phyloP scores from a whole-genome alignment of 2,329 filamentous ascomycete genomes.

The Xylaria hypoxylon region DNA sequence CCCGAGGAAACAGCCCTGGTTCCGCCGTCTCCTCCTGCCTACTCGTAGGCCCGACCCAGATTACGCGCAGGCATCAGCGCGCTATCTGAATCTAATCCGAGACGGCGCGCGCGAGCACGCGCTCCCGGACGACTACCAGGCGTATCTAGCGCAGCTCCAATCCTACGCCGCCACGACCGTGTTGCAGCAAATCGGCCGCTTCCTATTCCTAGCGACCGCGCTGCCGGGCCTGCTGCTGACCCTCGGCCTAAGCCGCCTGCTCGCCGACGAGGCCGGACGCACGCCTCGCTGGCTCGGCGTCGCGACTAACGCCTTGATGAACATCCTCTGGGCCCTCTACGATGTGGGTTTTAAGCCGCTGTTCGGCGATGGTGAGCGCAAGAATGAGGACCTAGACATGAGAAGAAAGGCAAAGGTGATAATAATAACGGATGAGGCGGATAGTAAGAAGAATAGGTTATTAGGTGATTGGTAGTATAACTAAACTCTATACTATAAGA shows the following conservation, averaged over 20 bases:
- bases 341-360: conserved; percentile 71
- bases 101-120: conserved; percentile 82
- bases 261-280: conserved; percentile 72
- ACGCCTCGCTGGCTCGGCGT: conserved; percentile 74
- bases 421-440: conserved; percentile 16
- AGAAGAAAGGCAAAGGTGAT: neutral
- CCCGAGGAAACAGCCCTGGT: conserved; percentile 55
- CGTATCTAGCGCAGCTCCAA: conserved; percentile 75
- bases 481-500: neutral
- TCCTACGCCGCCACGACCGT: conserved; percentile 76
- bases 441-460: conserved; percentile 44
- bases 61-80: conserved; percentile 84
- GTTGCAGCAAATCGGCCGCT: conserved; percentile 74
- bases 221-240: conserved; percentile 66
- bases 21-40: conserved; percentile 59
- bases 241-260: conserved; percentile 55
- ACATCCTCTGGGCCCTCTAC: conserved; percentile 71
- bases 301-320: conserved; percentile 59
- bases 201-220: conserved; percentile 71
- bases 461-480: conserved; percentile 46
- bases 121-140: conserved; percentile 82
- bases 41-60: conserved; percentile 70
- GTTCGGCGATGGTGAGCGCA: conserved; percentile 90
- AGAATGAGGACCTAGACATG: conserved; percentile 48
- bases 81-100: conserved; percentile 84